Conservation (phyloP, 495 filamentous ascomycete genomes). For the Penicillium daleae region DNA sequence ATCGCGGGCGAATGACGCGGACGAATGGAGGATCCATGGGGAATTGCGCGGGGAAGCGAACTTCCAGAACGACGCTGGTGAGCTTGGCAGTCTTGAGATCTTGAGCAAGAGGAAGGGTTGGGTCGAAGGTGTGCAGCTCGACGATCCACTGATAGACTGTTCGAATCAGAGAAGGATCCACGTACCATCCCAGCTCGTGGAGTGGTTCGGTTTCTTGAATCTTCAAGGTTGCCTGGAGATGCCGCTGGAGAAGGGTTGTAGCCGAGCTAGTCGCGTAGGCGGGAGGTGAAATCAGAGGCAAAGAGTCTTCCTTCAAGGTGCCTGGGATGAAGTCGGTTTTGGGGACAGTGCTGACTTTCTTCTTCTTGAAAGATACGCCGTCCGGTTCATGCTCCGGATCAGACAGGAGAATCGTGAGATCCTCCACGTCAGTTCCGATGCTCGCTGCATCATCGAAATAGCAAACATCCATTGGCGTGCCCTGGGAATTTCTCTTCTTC, state of each 20-base stretch:
- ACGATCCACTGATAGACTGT: slow-evolving; percentile 96
- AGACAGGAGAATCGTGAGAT: slow-evolving; percentile 32
- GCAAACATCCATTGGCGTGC: not conserved
- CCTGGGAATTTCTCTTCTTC: not conserved
- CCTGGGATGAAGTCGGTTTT: slow-evolving; percentile 71
- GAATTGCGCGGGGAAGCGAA: slow-evolving; percentile 75
- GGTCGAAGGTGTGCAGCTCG: slow-evolving; percentile 83
- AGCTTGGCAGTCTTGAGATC: slow-evolving; percentile 70
- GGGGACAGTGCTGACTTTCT: not conserved
- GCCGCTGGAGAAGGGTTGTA: slow-evolving; percentile 63
- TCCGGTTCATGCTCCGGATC: slow-evolving; percentile 3
- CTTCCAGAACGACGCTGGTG: slow-evolving; percentile 74
- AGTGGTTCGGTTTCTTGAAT: slow-evolving; percentile 64
- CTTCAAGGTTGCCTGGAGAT: slow-evolving; percentile 63
- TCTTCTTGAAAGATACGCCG: not conserved
- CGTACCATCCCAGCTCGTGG: slow-evolving; percentile 83
- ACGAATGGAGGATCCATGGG: slow-evolving; percentile 85
- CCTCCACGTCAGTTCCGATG: slow-evolving; percentile 30
- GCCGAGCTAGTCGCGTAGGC: slow-evolving; percentile 68
- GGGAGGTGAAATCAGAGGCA: slow-evolving; percentile 65
- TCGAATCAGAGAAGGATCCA: slow-evolving; percentile 59
- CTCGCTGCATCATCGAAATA: slow-evolving; percentile 19
- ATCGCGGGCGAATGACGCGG: slow-evolving; percentile 80
- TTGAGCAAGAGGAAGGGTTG: slow-evolving; percentile 65
- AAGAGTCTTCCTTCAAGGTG: slow-evolving; percentile 54